Base-by-base conservation (phyloP, 441 rosid species). In the Metrosideros polymorpha region DNA sequence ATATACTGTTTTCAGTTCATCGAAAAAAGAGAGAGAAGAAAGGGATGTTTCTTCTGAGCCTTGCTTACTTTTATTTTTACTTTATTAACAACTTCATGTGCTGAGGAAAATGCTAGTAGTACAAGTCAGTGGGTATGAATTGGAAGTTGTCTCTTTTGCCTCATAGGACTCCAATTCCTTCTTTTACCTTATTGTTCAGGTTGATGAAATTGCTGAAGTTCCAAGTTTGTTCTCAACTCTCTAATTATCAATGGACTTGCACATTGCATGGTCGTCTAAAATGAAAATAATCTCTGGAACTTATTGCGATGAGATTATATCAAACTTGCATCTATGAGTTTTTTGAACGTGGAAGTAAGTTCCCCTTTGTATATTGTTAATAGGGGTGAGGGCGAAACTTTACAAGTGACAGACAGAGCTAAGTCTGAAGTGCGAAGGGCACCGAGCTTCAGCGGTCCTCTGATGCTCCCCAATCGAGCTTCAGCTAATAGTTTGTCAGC, bases 401-500 rank as follows among this genome's bases (percentile, higher is more conserved):
- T 90, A 87, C 92, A 82, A 56, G 88, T 84, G 84, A 66, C 54
- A 47, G 98, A 93, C 87, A 93, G 91, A 88, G 85, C 87, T 71
- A 90, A 85, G 86, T 90, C 84, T 86, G 95, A 93, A 83, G 91
- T 89, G 86, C 94, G 94, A 79, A 95, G 92, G 92, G 94, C 92
- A 85, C 99, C 99, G 30, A 97, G 97, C 91, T 94, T 98, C 90
- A 97, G 99, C 87, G 99, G 99, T 89, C 99, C 99, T 75, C 88
- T 98, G 88, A 94, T 91, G 95, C 99, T 98, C 90, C 93, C 99
- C 85, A 97, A 91, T 85, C 93, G 99, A 86, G 99, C 99, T 89
- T 98, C 99, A 52, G 96, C 99, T 55, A 97, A 98, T 91, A 98
- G 99, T 86, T 90, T 97, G 88, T 98, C 99, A 85, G 99, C 99